phyloP scores from a whole-genome alignment of 352 stramenopile genomes.

The Globisporangium nagaii region DNA sequence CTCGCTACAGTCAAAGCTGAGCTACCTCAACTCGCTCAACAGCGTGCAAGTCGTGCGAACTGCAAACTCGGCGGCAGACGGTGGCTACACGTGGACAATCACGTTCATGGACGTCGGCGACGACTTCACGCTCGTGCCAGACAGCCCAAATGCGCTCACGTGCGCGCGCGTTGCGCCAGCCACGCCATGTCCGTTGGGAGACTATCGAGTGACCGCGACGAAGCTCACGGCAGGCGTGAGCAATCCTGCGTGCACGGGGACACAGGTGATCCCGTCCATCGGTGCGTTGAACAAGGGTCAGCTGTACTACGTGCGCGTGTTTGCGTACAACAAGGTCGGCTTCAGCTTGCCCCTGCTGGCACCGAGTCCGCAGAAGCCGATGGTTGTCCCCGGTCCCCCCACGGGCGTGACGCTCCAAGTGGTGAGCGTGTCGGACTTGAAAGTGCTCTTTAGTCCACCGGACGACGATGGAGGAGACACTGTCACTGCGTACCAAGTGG shows the following conservation, averaged over 20 bases:
- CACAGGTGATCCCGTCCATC: constrained; percentile 62
- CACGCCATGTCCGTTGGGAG: constrained; percentile 18
- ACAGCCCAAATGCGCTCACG: constrained; percentile 21
- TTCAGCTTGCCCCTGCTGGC: constrained; percentile 73
- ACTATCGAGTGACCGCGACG: constrained; percentile 41
- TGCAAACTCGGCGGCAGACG: constrained; percentile 22
- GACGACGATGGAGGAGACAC: constrained; percentile 79
- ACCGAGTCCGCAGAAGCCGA: constrained; percentile 58
- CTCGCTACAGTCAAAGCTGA: constrained; percentile 71
- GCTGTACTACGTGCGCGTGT: constrained; percentile 92
- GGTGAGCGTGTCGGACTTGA: constrained; percentile 76
- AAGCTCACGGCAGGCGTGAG: constrained; percentile 66
- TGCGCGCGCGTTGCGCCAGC: constrained; percentile 4
- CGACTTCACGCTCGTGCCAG: constrained; percentile 59
- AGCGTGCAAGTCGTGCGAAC: constrained; percentile 79
- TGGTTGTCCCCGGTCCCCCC: constrained; percentile 68
- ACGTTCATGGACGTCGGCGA: constrained; percentile 87
- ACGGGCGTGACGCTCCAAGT: constrained; percentile 72
- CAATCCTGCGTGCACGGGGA: constrained; percentile 73
- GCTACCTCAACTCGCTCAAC: constrained; percentile 35
- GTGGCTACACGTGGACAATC: constrained; percentile 84
- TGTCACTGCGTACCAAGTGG: constrained; percentile 88
- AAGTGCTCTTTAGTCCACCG: constrained; percentile 87
- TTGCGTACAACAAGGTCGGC: constrained; percentile 93
- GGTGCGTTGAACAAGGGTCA: constrained; percentile 83